Evolutionary conservation across 148 eudicot species (phyloP).

Genomic region (Euryodendron excelsum): DNA sequence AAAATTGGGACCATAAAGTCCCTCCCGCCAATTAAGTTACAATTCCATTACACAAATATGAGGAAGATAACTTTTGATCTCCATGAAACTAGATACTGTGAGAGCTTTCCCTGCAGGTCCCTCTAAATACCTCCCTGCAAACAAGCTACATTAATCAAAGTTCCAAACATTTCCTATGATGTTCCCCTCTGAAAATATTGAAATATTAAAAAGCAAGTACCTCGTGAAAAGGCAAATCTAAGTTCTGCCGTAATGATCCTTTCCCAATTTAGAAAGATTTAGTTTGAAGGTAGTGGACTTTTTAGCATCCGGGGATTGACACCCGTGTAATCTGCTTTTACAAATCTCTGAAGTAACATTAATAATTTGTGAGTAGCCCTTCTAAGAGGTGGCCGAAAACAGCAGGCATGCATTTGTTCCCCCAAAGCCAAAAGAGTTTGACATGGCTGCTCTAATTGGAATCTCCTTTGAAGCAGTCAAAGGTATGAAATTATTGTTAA

Average conservation of each 20-base stretch:
- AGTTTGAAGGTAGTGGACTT: not conserved
- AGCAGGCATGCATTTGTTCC: constrained; percentile 85
- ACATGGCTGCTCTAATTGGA: constrained; percentile 62
- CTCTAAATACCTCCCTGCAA: not conserved
- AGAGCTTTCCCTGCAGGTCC: not conserved
- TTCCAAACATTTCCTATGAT: not conserved
- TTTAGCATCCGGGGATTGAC: not conserved
- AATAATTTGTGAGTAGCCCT: not conserved
- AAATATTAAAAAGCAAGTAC: not conserved
- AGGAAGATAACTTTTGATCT: not conserved
- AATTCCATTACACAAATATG: not conserved
- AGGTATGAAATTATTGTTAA: constrained; percentile 62
- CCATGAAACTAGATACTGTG: not conserved
- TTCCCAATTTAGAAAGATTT: too few relatives aligned
- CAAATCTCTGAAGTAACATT: not conserved
- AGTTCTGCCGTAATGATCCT: not conserved
- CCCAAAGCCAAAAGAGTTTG: constrained; percentile 96
- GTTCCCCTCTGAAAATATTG: not conserved
- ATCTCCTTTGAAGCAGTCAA: constrained; percentile 59
- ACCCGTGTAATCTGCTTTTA: not conserved
- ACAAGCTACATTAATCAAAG: not conserved
- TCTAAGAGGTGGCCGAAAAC: constrained; percentile 44
- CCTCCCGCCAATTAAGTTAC: not conserved
- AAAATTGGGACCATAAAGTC: not conserved
- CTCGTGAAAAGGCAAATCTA: not conserved